Conservation (phyloP, 371 early-diverging fungal genomes). For the Neoconidiobolus thromboides region DNA sequence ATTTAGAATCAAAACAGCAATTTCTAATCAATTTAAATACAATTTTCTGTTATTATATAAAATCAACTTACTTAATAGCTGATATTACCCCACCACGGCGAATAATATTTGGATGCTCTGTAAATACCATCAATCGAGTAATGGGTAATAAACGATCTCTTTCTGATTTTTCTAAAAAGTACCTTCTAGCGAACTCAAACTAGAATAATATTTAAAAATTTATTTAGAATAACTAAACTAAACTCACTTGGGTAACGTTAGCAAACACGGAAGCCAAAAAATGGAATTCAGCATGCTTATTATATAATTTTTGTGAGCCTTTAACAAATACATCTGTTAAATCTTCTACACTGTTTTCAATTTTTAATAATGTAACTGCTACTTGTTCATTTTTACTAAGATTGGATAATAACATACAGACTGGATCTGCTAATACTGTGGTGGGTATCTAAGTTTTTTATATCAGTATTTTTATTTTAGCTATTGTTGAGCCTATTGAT, state of each 20-base stretch:
- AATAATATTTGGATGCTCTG: constrained; percentile 58
- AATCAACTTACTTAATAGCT: constrained; percentile 43
- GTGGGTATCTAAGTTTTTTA: constrained; percentile 23
- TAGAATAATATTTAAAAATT: constrained; percentile 7
- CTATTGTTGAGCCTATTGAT: background rate
- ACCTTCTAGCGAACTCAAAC: constrained; percentile 47
- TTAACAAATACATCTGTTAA: constrained; percentile 69
- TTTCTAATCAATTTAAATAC: constrained; percentile 25
- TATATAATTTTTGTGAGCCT: constrained; percentile 54
- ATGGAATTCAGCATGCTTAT: constrained; percentile 59
- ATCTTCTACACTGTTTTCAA: constrained; percentile 46
- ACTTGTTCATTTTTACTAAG: constrained; percentile 51
- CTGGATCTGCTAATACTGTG: constrained; percentile 47
- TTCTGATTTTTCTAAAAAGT: constrained; percentile 34
- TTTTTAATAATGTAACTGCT: constrained; percentile 30
- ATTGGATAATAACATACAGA: constrained; percentile 85
- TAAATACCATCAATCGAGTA: constrained; percentile 65
- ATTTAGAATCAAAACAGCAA: constrained; percentile 56
- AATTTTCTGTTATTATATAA: too few relatives aligned
- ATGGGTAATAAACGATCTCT: constrained; percentile 43
- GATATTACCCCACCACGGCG: constrained; percentile 76
- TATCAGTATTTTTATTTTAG: constrained; percentile 8
- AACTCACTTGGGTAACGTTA: constrained; percentile 48
- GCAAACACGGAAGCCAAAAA: constrained; percentile 86
- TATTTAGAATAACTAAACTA: background rate